A percentile compares a stretch with the other conserved stretches of the same genome.
Evolutionary conservation across 1,284 basidiomycete genomes (phyloP).

Genomic region (Fomitopsis schrenkii): DNA sequence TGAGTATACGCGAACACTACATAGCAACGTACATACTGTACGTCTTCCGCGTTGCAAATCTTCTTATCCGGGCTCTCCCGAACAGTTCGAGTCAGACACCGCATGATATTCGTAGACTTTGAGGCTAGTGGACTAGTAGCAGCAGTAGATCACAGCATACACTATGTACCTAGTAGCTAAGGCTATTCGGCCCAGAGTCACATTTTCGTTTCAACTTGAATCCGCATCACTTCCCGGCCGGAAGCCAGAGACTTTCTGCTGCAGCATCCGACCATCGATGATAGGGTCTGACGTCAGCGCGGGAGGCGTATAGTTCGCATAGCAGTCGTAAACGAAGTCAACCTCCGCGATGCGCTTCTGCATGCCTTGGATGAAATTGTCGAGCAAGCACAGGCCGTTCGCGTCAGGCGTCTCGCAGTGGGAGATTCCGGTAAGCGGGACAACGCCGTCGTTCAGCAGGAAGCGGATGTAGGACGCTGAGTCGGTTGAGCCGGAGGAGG

Average conservation of each 20-base stretch:
- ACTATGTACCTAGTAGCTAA: too few species aligned
- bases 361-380: slow-evolving; percentile 20
- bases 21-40: too few species aligned
- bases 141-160: too few species aligned
- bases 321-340: slow-evolving; percentile 20
- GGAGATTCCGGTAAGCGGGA: slow-evolving; percentile 44
- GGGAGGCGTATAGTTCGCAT: slow-evolving; percentile 18
- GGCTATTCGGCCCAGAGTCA: too few species aligned
- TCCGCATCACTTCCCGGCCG: too few species aligned
- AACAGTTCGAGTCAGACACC: too few species aligned
- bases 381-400: slow-evolving; percentile 19
- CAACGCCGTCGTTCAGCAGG: slow-evolving; percentile 53
- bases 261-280: slow-evolving; percentile 13
- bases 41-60: too few species aligned
- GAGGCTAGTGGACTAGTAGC: too few species aligned
- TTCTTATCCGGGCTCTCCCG: too few species aligned
- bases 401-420: slow-evolving; percentile 18
- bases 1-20: too few species aligned
- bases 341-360: slow-evolving; percentile 21
- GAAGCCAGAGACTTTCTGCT: not conserved
- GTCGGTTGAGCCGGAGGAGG: slow-evolving; percentile 15
- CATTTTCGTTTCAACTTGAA: too few species aligned
- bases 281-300: slow-evolving; percentile 13
- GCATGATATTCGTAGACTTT: too few species aligned
- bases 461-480: slow-evolving; percentile 46